Evolutionary conservation across 2,329 filamentous ascomycete genomes (phyloP).

Genomic region (Bipolaris sorokiniana): DNA sequence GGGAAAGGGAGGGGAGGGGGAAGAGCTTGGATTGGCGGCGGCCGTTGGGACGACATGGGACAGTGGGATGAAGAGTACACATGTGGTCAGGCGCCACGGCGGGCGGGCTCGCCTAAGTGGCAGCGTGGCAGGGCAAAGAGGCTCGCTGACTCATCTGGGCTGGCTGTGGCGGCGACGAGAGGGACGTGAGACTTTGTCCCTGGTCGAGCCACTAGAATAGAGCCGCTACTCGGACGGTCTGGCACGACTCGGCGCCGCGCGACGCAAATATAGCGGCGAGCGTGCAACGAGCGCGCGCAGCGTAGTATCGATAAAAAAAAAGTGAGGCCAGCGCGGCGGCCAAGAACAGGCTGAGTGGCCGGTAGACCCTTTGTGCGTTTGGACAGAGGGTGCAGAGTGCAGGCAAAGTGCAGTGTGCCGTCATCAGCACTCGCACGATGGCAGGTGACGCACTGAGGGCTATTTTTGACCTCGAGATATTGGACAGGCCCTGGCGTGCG

Average conservation of each 20-base stretch:
- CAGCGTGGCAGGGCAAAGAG: not conserved
- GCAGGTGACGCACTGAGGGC: slow-evolving; percentile 27
- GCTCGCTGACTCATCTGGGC: slow-evolving; percentile 5
- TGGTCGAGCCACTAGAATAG: slow-evolving; percentile 13
- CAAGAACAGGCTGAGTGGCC: not conserved
- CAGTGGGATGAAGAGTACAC: not conserved
- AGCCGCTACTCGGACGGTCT: slow-evolving; percentile 4
- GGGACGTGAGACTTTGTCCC: not conserved
- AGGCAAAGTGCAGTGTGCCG: not conserved
- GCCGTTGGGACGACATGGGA: slow-evolving; percentile 2
- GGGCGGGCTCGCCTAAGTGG: not conserved
- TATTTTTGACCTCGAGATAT: slow-evolving; percentile 40
- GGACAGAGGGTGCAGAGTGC: slow-evolving; percentile 7
- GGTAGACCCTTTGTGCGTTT: not conserved
- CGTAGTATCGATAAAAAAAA: slow-evolving; percentile 16
- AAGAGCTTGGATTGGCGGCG: not conserved
- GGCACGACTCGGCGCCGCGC: slow-evolving; percentile 6
- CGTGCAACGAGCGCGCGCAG: slow-evolving; percentile 9
- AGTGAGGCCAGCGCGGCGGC: slow-evolving; percentile 4
- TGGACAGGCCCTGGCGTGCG: slow-evolving; percentile 25
- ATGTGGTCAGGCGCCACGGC: slow-evolving; percentile 14
- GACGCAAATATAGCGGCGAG: slow-evolving; percentile 10
- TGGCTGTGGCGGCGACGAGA: slow-evolving; percentile 11
- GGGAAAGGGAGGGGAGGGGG: not conserved
- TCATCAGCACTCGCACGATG: slow-evolving; percentile 12